Conservation (phyloP, 2,329 filamentous ascomycete genomes). For the Gnomoniopsis sp. region DNA sequence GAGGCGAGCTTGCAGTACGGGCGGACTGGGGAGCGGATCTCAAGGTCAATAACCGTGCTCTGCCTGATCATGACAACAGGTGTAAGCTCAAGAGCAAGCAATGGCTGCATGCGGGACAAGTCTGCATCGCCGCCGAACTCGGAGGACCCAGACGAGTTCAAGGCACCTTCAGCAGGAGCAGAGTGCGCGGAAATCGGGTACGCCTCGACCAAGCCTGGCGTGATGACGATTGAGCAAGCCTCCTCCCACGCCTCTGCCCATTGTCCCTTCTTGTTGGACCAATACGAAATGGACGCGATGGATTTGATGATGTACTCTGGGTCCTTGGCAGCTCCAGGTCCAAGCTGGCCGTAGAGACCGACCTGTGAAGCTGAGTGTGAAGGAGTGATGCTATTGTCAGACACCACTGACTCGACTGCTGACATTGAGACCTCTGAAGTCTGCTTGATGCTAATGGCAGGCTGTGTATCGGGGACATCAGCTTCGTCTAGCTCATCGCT, state of each 20-base stretch:
- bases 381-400: slow-evolving; percentile 64
- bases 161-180: slow-evolving; percentile 28
- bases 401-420: slow-evolving; percentile 30
- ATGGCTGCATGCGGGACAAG: slow-evolving; percentile 36
- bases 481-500: slow-evolving; percentile 58
- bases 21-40: slow-evolving; percentile 83
- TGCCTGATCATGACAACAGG: slow-evolving; percentile 86
- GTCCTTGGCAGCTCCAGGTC: slow-evolving; percentile 52
- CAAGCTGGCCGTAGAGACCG: slow-evolving; percentile 25
- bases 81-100: slow-evolving; percentile 78
- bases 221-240: slow-evolving; percentile 53
- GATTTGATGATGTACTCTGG: slow-evolving; percentile 43
- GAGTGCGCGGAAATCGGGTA: slow-evolving; percentile 39
- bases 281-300: slow-evolving; percentile 57
- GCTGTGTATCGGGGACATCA: slow-evolving; percentile 56
- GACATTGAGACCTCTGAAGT: slow-evolving; percentile 25
- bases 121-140: slow-evolving; percentile 27
- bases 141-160: slow-evolving; percentile 31
- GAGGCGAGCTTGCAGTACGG: slow-evolving; percentile 64
- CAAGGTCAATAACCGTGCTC: slow-evolving; percentile 89
- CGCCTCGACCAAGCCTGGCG: slow-evolving; percentile 57
- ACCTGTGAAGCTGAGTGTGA: slow-evolving; percentile 81
- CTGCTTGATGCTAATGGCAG: slow-evolving; percentile 54
- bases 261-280: slow-evolving; percentile 55
- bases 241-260: slow-evolving; percentile 58